phyloP scores from a whole-genome alignment of 495 filamentous ascomycete species.

The Neurospora sp. region DNA sequence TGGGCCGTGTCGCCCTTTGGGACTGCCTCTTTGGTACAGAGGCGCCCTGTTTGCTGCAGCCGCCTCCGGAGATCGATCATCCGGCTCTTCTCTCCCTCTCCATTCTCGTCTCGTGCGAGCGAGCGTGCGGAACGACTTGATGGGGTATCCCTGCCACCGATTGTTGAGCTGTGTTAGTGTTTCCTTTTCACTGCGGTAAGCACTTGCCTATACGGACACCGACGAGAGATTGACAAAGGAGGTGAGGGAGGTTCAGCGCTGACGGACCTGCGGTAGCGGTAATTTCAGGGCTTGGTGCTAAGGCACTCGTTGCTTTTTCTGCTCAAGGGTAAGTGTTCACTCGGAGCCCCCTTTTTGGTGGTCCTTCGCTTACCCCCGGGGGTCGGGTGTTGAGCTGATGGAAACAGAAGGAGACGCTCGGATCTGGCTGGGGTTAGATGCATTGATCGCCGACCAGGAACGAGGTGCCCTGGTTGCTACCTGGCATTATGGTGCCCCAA shows the following conservation, averaged over 20 bases:
- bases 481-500: slow-evolving; percentile 8
- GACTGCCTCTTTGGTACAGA: slow-evolving; percentile 11
- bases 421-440: slow-evolving; percentile 3
- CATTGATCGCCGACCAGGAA: slow-evolving; percentile 27
- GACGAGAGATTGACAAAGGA: not conserved
- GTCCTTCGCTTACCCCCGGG: slow-evolving; percentile 4
- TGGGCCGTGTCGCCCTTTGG: slow-evolving; percentile 5
- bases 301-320: slow-evolving; percentile 2
- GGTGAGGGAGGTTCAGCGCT: not conserved
- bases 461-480: not conserved
- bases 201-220: not conserved
- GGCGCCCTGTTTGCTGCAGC: slow-evolving; percentile 8
- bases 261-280: not conserved
- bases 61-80: slow-evolving; percentile 10
- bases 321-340: not conserved
- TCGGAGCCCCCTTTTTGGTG: not conserved
- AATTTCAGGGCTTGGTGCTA: not conserved
- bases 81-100: slow-evolving; percentile 7
- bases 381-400: not conserved
- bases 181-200: not conserved
- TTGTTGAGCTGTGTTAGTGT: not conserved
- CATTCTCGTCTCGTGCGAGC: slow-evolving; percentile 1
- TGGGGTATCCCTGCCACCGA: slow-evolving; percentile 1
- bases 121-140: not conserved
- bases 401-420: not conserved